Conservation (phyloP, 352 stramenopile species). For the Phytophthora niederhauseri region DNA sequence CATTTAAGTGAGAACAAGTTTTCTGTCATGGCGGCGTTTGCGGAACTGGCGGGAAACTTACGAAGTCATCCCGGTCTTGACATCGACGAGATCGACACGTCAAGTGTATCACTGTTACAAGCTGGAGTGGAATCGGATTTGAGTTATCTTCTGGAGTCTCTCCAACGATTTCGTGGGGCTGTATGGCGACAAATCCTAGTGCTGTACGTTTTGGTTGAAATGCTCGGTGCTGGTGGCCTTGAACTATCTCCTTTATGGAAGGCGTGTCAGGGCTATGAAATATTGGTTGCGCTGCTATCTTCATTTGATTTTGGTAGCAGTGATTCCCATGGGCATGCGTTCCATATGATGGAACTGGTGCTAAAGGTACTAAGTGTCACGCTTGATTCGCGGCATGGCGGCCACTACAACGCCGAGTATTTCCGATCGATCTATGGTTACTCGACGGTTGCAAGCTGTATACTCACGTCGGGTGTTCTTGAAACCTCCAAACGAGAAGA, state of each 20-base stretch:
- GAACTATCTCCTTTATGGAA: slow-evolving; percentile 55
- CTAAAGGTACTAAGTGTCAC: slow-evolving; percentile 55
- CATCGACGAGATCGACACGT: slow-evolving; percentile 2
- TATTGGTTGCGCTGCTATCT: slow-evolving; percentile 62
- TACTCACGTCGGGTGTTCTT: slow-evolving; percentile 59
- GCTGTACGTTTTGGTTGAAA: slow-evolving; percentile 49
- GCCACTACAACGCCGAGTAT: slow-evolving; percentile 39
- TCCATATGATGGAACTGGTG: slow-evolving; percentile 58
- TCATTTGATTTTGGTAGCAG: slow-evolving; percentile 45
- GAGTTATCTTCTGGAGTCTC: slow-evolving; percentile 50
- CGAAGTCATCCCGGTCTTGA: slow-evolving; percentile 2
- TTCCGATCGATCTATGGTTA: slow-evolving; percentile 55
- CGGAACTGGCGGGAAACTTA: slow-evolving; percentile 38
- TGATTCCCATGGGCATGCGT: slow-evolving; percentile 26
- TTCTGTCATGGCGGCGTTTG: slow-evolving; percentile 50
- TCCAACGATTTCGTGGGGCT: slow-evolving; percentile 48
- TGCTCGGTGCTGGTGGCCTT: slow-evolving; percentile 42
- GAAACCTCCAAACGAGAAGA: slow-evolving; percentile 36
- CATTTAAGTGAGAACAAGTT: slow-evolving; percentile 12
- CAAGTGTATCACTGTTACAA: slow-evolving; percentile 38
- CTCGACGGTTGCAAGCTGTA: slow-evolving; percentile 57
- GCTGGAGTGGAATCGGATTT: slow-evolving; percentile 67
- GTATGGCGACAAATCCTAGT: slow-evolving; percentile 46
- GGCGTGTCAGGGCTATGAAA: slow-evolving; percentile 63
- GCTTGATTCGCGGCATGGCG: slow-evolving; percentile 40